phyloP scores from a whole-genome alignment of 2,329 filamentous ascomycete genomes.

The Paraconiothyrium brasiliense region DNA sequence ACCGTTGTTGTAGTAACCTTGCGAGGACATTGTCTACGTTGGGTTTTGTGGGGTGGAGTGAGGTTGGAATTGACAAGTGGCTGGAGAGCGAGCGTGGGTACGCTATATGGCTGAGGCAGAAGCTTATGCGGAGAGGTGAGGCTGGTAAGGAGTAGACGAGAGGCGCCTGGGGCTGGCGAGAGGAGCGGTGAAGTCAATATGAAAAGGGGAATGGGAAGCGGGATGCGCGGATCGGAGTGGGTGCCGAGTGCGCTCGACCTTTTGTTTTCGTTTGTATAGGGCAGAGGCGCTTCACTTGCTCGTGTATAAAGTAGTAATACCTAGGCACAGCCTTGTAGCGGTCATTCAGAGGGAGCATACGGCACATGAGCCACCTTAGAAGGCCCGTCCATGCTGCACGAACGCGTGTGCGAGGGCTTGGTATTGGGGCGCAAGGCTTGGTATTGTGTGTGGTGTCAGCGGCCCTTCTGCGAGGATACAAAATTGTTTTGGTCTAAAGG shows the following conservation, averaged over 20 bases:
- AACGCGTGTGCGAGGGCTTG: constrained; percentile 33
- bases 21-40: constrained; percentile 22
- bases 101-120: neutral
- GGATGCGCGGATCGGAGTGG: constrained; percentile 11
- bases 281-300: neutral
- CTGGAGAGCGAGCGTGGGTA: neutral
- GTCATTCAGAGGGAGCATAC: neutral
- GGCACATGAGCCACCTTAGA: constrained; percentile 24
- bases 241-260: constrained; percentile 6
- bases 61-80: constrained; percentile 24
- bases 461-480: neutral
- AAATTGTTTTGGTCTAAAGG: neutral
- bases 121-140: constrained; percentile 1
- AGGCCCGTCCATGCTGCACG: constrained; percentile 18
- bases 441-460: constrained; percentile 3
- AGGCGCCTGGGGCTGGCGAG: constrained; percentile 10
- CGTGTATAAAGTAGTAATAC: neutral
- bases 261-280: neutral
- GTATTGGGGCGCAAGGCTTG: constrained; percentile 30
- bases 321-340: neutral
- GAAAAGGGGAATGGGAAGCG: neutral
- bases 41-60: constrained; percentile 28
- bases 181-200: neutral
- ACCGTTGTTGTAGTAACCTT: constrained; percentile 29
- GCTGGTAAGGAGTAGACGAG: constrained; percentile 8